Base-by-base conservation (phyloP, 2,329 filamentous ascomycete species). In the Pestalotiopsis sp. region DNA sequence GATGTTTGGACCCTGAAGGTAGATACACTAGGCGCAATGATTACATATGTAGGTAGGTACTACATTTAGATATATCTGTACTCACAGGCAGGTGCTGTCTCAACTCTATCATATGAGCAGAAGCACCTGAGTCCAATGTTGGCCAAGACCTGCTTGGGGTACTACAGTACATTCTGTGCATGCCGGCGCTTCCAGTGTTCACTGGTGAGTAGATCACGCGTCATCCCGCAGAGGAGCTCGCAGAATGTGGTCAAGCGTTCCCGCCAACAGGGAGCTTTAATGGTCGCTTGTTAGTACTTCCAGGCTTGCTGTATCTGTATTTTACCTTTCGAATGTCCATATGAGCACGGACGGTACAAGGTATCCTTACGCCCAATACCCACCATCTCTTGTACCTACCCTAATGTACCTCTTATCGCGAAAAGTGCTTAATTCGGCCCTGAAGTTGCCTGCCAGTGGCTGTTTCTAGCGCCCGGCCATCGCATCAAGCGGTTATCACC, bases 161-260 rank as follows among this genome's bases (percentile, higher is more conserved):
- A n/a, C 20, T 62, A 9, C 31, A 36, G 27, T 5, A 27, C 23
- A 36, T 3, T 23, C 25, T 5, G 6, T 11, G 57, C 57, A 27
- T 59, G 25, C 23, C 23, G 57, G 57, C 14, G 59, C 27, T 36
- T n/a, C 20, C 59, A 61, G 13, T 20, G 31, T 7, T 13, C 25
- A n/a, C 25, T n/a, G 27, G 59, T 36, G 31, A 20, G 36, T 36
- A 11, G 25, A 39, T 39, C 59, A 62, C 59, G 25, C 59, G 59
- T 62, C 59, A 62, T 62, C 59, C 59, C 59, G 59, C 31, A 62
- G 59, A 27, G 20, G 20, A 23, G 25, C 59, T 62, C 17, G 36
- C 59, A 62, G 59, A 36, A 62, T 36, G n/a, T 39, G 59, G 36
- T 62, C 59, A 62, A 62, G 59, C 59, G 59, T 36, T 7, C 31